phyloP scores from a whole-genome alignment of 495 filamentous ascomycete genomes.

The Neurospora sp. region DNA sequence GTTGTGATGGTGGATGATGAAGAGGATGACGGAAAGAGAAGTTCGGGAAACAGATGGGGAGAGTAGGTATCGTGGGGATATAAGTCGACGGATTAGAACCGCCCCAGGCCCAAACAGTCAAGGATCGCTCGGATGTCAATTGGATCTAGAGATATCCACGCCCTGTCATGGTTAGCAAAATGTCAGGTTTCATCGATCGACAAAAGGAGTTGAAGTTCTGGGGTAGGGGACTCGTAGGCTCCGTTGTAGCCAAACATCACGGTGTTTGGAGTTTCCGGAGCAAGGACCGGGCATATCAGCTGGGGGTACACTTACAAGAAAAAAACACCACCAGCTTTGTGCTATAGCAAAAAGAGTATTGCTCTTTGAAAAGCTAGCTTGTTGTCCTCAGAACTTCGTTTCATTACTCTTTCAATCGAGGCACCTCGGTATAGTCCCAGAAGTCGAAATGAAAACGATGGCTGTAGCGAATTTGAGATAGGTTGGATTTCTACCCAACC shows the following conservation, averaged over 20 bases:
- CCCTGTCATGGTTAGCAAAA: background rate
- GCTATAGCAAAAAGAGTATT: background rate
- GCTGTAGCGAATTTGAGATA: background rate
- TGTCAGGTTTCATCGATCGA: background rate
- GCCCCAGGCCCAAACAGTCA: background rate
- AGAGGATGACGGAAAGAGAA: constrained; percentile 11
- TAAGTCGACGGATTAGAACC: background rate
- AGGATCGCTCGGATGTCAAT: background rate
- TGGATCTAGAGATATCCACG: background rate
- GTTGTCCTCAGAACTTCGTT: background rate
- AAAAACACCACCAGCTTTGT: background rate
- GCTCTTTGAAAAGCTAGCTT: background rate
- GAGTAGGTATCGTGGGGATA: background rate
- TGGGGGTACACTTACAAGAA: background rate
- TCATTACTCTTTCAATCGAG: background rate
- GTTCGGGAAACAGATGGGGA: background rate
- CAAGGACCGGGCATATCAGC: background rate
- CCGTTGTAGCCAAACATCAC: background rate
- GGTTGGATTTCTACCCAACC: background rate
- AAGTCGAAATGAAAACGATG: background rate
- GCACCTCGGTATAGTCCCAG: background rate
- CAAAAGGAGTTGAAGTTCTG: background rate
- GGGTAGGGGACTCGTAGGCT: background rate
- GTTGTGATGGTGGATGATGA: constrained; percentile 19
- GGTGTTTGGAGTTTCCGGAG: background rate